These are phyloP conservation scores for Seiridium unicorne DNA, from an alignment of 2,329 filamentous ascomycete genomes.

Conservation along the genomic window DNA sequence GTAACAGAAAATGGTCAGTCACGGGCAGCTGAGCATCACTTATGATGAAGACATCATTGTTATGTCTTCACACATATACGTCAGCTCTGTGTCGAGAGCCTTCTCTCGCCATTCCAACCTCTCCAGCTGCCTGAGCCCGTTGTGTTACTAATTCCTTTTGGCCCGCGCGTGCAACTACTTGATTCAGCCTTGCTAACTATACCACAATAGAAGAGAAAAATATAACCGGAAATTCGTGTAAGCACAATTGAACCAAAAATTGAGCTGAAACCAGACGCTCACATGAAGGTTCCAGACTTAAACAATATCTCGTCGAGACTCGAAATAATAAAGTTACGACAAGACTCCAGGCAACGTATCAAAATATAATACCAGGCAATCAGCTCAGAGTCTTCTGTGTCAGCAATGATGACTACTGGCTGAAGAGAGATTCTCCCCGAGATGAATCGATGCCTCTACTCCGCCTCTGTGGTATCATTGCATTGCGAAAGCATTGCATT, in stretches of 20 bases:
- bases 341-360: slow-evolving; percentile 28
- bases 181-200: no score
- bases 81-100: no score
- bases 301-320: slow-evolving; percentile 31
- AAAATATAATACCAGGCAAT: slow-evolving; percentile 16
- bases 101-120: no score
- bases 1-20: no score
- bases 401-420: slow-evolving; percentile 42
- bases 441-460: slow-evolving; percentile 29
- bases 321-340: slow-evolving; percentile 34
- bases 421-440: slow-evolving; percentile 25
- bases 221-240: background rate
- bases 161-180: no score
- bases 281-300: slow-evolving; percentile 15
- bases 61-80: no score
- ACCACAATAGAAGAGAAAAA: background rate
- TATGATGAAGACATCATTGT: no score
- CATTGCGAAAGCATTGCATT: slow-evolving; percentile 41
- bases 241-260: background rate
- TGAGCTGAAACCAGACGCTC: background rate
- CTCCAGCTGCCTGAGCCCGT: no score
- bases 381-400: slow-evolving; percentile 39
- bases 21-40: no score
- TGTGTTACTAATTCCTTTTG: no score
- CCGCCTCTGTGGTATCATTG: slow-evolving; percentile 38